Conservation (phyloP, 208 protist species). For the Naegleria gruberi region DNA sequence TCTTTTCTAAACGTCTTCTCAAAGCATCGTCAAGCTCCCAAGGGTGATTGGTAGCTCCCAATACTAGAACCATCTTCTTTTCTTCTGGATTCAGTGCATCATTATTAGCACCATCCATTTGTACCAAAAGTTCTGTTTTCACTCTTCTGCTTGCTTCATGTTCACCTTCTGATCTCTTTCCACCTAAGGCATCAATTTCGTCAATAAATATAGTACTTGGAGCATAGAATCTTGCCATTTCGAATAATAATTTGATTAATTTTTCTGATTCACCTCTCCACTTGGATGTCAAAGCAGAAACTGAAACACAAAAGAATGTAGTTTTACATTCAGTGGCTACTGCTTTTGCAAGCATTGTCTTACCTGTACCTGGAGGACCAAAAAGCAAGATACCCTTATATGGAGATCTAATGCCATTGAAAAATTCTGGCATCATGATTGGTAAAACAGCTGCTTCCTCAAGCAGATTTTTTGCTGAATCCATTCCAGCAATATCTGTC, state of each 20-base stretch:
- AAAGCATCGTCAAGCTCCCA: slow-evolving; percentile 74
- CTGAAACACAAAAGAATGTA: slow-evolving; percentile 97
- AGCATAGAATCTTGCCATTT: slow-evolving; percentile 72
- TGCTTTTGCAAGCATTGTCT: slow-evolving; percentile 93
- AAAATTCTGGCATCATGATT: slow-evolving; percentile 72
- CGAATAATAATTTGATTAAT: slow-evolving; percentile 59
- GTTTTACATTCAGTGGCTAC: slow-evolving; percentile 89
- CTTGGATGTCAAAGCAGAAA: slow-evolving; percentile 89
- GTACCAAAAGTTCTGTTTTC: slow-evolving; percentile 52
- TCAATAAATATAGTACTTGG: slow-evolving; percentile 65
- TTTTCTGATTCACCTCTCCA: slow-evolving; percentile 96
- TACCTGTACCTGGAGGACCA: slow-evolving; percentile 92
- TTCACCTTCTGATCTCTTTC: slow-evolving; percentile 33
- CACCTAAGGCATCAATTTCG: slow-evolving; percentile 50
- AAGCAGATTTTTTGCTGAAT: slow-evolving; percentile 80
- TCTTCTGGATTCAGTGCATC: background rate
- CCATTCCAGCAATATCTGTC: slow-evolving; percentile 76
- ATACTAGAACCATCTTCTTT: background rate
- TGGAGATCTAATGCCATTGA: slow-evolving; percentile 77
- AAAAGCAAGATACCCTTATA: slow-evolving; percentile 92
- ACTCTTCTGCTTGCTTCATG: slow-evolving; percentile 43
- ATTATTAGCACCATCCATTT: slow-evolving; percentile 48
- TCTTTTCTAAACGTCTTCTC: slow-evolving; percentile 58
- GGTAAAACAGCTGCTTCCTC: slow-evolving; percentile 82
- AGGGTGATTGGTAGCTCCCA: slow-evolving; percentile 67